Base-by-base conservation (phyloP, 495 filamentous ascomycete species). In the Podospora didyma region DNA sequence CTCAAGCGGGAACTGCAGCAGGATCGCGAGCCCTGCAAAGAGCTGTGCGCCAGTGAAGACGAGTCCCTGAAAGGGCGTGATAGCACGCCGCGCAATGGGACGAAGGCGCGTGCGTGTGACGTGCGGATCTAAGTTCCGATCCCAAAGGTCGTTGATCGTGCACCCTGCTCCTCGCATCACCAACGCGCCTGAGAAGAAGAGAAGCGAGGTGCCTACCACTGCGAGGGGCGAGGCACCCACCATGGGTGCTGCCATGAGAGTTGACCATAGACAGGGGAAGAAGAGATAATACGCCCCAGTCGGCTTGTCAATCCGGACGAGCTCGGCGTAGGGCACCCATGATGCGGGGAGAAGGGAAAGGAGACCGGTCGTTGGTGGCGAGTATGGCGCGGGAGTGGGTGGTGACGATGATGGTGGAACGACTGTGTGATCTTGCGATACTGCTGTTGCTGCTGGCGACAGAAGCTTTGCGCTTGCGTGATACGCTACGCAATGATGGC, bases 131-230 rank as follows among this genome's bases (percentile, higher is more conserved):
- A 98, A 82, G 64, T 96, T 88, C 60, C 90, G 85, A 73, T 97
- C 94, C 92, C 90, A 96, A 45, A 97, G 81, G 68, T 98, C 94
- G 72, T 98, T 97, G 75, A 98, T 94, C 31, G 94, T 87, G 73
- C 94, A 98, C 16, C 94, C 94, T n/a, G 94, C 94, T 26, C 94
- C 92, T 51, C 94, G 90, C 94, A 98, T 97, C 64, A 97, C 86
- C 56, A 97, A 66, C 2, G 94, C 92, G 41, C 94, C 94, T 9
- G 82, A 73, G 67, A 94, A 86, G 78, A 98, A 98, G 52, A 96
- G 84, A 2, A 83, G 72, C 2, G 79, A 79, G 2, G 89, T 95
- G 46, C 78, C 71, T 28, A 88, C 11, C 16, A 89, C 79, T 9
- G 82, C 66, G 22, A 75, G 57, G 0, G 86, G 81, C 0, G 82